Percentiles rank a stretch among this genome's conserved stretches.
phyloP scores from a whole-genome alignment of 2,329 filamentous ascomycete genomes.

The Biscogniauxia marginata region DNA sequence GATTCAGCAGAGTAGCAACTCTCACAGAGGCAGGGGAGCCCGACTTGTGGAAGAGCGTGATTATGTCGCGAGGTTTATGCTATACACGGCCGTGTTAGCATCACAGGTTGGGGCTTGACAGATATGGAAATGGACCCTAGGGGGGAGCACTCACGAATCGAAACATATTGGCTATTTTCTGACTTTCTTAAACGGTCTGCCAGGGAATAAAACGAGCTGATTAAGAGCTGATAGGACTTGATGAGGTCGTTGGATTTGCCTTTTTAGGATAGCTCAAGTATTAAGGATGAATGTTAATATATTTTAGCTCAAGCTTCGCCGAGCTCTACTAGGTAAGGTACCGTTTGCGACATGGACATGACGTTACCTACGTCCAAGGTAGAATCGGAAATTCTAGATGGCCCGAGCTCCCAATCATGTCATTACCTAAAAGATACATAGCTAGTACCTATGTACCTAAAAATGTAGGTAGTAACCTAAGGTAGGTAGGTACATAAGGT shows the following conservation, averaged over 20 bases:
- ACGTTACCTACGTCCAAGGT: no score
- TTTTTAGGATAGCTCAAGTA: constrained; percentile 21
- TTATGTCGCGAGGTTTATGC: constrained; percentile 81
- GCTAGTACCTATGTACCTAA: background rate
- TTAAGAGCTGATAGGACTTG: background rate
- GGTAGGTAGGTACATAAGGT: no score
- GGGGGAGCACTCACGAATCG: constrained; percentile 16
- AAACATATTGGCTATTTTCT: constrained; percentile 17
- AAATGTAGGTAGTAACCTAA: no score
- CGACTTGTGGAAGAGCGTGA: constrained; percentile 94
- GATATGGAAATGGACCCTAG: background rate
- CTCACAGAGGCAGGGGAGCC: constrained; percentile 69
- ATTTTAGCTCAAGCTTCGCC: constrained; percentile 13
- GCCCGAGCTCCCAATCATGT: background rate
- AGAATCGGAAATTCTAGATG: background rate
- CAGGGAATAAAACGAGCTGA: background rate
- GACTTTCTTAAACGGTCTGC: background rate
- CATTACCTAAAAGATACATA: no score
- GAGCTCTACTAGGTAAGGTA: constrained; percentile 4
- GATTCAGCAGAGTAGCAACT: constrained; percentile 75
- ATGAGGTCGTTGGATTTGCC: constrained; percentile 16
- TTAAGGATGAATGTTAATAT: no score
- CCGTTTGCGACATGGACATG: background rate
- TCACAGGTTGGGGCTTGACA: background rate
- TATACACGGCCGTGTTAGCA: constrained; percentile 34